Evolutionary conservation across 495 filamentous ascomycete genomes (phyloP).

Genomic region (Trichoderma erinaceum): DNA sequence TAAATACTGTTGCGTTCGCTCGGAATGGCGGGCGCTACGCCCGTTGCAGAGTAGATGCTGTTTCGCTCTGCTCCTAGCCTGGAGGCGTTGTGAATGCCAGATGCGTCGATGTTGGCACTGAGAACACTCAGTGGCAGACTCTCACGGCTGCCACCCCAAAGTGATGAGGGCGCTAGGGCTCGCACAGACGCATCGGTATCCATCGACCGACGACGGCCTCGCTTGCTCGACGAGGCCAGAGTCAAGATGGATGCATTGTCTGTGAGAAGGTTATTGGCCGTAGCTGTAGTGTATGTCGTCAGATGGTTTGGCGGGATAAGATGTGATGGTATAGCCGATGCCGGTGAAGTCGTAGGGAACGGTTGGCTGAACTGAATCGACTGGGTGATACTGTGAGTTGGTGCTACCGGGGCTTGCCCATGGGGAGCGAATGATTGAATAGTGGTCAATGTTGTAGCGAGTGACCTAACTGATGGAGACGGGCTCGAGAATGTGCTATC

Average conservation of each 20-base stretch:
- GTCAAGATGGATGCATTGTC: constrained; percentile 96
- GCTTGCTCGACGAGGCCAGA: constrained; percentile 90
- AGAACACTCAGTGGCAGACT: constrained; percentile 84
- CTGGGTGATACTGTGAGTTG: constrained; percentile 45
- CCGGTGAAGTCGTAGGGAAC: constrained; percentile 69
- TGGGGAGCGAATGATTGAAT: constrained; percentile 83
- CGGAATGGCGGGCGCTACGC: constrained; percentile 54
- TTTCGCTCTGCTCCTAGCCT: constrained; percentile 69
- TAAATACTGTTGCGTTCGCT: constrained; percentile 82
- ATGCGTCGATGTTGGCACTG: constrained; percentile 60
- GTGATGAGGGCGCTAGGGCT: constrained; percentile 81
- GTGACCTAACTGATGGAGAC: constrained; percentile 79
- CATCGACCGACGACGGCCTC: constrained; percentile 77
- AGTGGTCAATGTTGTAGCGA: constrained; percentile 92
- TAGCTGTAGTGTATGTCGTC: constrained; percentile 79
- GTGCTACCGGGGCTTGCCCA: constrained; percentile 49
- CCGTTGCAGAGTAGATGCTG: constrained; percentile 80
- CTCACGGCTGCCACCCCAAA: constrained; percentile 86
- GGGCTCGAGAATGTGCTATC: constrained; percentile 93
- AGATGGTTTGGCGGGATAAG: constrained; percentile 63
- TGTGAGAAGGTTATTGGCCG: constrained; percentile 84
- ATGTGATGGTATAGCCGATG: constrained; percentile 76
- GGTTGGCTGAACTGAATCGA: constrained; percentile 80
- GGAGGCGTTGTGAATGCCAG: constrained; percentile 46
- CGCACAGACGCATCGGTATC: constrained; percentile 96